phyloP scores from a whole-genome alignment of 192 early-diverging fungal species.

The Linnemannia exigua region DNA sequence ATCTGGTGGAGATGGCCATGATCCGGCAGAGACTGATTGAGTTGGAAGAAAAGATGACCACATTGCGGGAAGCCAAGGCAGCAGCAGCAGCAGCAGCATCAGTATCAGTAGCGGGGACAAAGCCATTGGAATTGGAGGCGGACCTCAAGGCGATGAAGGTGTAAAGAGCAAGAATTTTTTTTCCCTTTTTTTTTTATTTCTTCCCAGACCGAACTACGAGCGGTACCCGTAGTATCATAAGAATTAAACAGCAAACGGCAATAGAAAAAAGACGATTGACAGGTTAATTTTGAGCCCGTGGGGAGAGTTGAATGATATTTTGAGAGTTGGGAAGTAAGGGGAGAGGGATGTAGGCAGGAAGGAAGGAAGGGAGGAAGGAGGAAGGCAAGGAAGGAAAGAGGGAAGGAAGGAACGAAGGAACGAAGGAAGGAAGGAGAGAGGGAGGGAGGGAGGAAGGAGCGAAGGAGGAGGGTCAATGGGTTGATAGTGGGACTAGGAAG shows the following conservation, averaged over 20 bases:
- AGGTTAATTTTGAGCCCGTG: neutral
- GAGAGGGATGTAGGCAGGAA: too few relatives aligned
- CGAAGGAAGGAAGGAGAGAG: neutral
- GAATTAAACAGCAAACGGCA: too few relatives aligned
- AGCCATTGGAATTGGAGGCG: neutral
- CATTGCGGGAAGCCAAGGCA: slow-evolving; percentile 13
- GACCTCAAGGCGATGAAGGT: neutral
- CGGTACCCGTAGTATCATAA: too few relatives aligned
- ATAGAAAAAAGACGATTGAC: neutral
- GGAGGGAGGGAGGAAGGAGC: neutral
- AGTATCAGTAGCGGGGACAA: neutral
- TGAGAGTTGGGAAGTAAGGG: neutral
- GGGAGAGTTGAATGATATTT: neutral
- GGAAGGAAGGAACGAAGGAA: neutral
- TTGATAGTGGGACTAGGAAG: neutral
- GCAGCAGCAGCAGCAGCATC: neutral
- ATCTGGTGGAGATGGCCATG: slow-evolving; percentile 32
- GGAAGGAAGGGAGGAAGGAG: neutral
- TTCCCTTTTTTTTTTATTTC: neutral
- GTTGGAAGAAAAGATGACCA: slow-evolving; percentile 23
- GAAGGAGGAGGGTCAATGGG: neutral
- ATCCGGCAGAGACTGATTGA: slow-evolving; percentile 29
- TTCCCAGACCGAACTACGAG: too few relatives aligned
- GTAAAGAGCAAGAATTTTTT: neutral
- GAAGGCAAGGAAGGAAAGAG: neutral